Evolutionary conservation across 2,329 filamentous ascomycete species (phyloP).

Genomic region (Colletotrichum cereale): DNA sequence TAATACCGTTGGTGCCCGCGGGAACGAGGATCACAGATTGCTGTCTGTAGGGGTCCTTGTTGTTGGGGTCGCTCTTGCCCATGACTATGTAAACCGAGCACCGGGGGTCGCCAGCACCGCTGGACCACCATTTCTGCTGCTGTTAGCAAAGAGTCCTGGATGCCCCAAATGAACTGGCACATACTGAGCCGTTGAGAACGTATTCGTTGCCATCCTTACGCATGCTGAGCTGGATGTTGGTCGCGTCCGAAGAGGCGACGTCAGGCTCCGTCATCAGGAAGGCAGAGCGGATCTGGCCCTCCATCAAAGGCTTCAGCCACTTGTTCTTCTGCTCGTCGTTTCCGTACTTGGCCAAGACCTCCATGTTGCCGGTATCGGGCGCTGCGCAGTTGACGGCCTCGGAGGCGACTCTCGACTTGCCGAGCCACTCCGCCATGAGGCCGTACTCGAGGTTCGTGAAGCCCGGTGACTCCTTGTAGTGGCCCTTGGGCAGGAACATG

Average conservation of each 20-base stretch:
- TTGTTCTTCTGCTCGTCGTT: slow-evolving; percentile 85
- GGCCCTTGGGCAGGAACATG: slow-evolving; percentile 94
- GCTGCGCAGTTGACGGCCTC: slow-evolving; percentile 92
- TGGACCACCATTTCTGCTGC: slow-evolving; percentile 96
- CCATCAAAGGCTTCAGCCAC: slow-evolving; percentile 85
- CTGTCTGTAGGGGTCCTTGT: slow-evolving; percentile 85
- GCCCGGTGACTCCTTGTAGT: slow-evolving; percentile 95
- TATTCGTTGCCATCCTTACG: slow-evolving; percentile 87
- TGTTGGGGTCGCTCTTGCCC: slow-evolving; percentile 86
- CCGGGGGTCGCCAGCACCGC: slow-evolving; percentile 90
- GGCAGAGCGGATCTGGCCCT: slow-evolving; percentile 87
- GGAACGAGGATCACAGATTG: slow-evolving; percentile 95
- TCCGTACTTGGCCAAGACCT: slow-evolving; percentile 92
- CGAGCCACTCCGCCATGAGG: slow-evolving; percentile 95
- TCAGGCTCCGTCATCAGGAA: slow-evolving; percentile 96
- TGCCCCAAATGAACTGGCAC: slow-evolving; percentile 43
- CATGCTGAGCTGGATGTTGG: slow-evolving; percentile 90
- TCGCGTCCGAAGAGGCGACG: slow-evolving; percentile 90
- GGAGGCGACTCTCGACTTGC: slow-evolving; percentile 84
- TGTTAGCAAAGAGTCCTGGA: neutral
- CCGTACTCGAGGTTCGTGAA: slow-evolving; percentile 98
- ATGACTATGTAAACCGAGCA: slow-evolving; percentile 97
- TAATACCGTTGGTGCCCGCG: slow-evolving; percentile 83
- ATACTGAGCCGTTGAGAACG: slow-evolving; percentile 86
- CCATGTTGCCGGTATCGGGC: slow-evolving; percentile 96